Base-by-base conservation (phyloP, 768 basidiomycete species). In the Lyophyllum atratum region DNA sequence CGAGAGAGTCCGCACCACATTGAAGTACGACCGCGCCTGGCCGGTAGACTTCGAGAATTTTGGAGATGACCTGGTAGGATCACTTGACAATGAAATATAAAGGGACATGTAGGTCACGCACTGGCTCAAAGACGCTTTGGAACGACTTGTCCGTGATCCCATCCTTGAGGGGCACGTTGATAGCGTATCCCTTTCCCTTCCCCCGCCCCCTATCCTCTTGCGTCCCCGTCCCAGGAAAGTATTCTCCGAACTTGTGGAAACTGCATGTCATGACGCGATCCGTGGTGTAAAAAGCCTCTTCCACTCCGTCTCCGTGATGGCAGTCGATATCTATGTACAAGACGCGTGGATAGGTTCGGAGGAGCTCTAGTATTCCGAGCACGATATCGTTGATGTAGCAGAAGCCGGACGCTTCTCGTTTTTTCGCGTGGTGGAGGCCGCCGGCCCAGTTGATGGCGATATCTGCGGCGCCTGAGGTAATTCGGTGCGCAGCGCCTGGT, bases 321-420 rank as follows among this genome's bases (percentile, higher is more conserved):
- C 95, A 94, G 71, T 98, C 97, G 55, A 98, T 95, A 74, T 99
- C 96, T 71, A 99, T 89, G 71, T 99, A 98, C 26, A 99, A 77
- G 8, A 99, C 96, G 52, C 97, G 87, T 1, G 92, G 81, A 68
- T 86, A 86, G 52, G 79, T 84, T 62, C 95, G 85, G 28, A 96
- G 75, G 7, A 99, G 86, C 71, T 97, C 96, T 47, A 99, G 82
- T 45, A 97, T 96, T 39, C 87, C 90, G 14, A 98, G 86, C 0
- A 97, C 95, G 68, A 98, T 99, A 72, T 95, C 92, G 72, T 99
- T 99, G 75, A 98, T 89, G 77, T 98, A 99, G 80, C 97, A 99
- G 74, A 99, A 99, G 8, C 97, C 97, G 7, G 91, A 92, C 0
- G 96, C 97, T 75, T 98, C 97, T 58, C 92, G 85, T 70, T 98